Evolutionary conservation across 192 early-diverging fungal genomes (phyloP), one percentile per base, ranked within the genome.

Genomic region (Entomortierella lignicola): DNA sequence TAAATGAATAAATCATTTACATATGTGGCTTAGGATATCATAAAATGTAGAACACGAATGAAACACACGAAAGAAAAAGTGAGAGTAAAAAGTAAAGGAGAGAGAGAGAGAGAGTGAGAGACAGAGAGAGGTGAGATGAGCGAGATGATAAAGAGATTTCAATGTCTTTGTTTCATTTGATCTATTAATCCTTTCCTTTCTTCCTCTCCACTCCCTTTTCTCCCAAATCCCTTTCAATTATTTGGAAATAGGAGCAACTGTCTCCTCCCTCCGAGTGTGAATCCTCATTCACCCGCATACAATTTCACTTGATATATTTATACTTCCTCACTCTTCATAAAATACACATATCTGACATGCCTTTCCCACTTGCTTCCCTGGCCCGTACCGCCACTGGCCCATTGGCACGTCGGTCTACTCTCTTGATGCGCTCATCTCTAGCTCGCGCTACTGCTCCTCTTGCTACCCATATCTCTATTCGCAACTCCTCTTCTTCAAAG

Each of bases 401-500:
- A 7, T 23, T 60, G n/a, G 55, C 57, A 13, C 67, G 68, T 47
- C 55, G 59, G 55, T 69, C 75, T 20, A 53, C 67, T 0, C 30
- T 70, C 30, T 23, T 69, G 51, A 50, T 61, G 55, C 75, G 75
- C 37, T 79, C 68, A 8, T 53, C 60, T 7, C 41, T 79, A 20
- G 61, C 61, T 23, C 75, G 67, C 51, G 61, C 57, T 47, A 54
- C 61, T 10, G 61, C 62, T 20, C 62, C 75, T n/a, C 62, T 79
- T 1, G 55, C 56, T 34, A 79, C 75, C 17, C 21, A 54, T 23
- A 65, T 77, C 56, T 44, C 68, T 50, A 66, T 70, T 47, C 66
- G 63, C 34, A 79, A 61, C 4, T 79, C 68, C 31, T 54, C 75
- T 34, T 37, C 34, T 37, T 4, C 4, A 7, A 77, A 69, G 30